A percentile compares a stretch with the other conserved stretches of the same genome.
These are phyloP conservation scores for Evansstolkia leycettana DNA, from an alignment of 495 filamentous ascomycete species.

Conservation along the genomic window DNA sequence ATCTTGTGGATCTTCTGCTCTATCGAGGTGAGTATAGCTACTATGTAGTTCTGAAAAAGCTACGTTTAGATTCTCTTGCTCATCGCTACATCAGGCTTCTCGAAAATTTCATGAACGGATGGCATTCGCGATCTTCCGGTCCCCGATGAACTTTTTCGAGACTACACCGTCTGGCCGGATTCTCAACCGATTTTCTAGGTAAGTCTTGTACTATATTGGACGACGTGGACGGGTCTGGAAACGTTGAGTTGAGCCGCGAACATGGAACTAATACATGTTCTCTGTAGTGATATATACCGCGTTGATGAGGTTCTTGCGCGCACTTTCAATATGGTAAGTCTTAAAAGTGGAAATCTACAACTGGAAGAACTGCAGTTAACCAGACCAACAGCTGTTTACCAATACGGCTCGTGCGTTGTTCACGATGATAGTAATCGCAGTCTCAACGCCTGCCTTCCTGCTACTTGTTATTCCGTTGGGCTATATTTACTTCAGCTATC, in stretches of 20 bases:
- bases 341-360: not conserved
- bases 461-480: constrained; percentile 68
- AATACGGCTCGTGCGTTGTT: constrained; percentile 77
- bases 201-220: too few relatives aligned
- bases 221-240: not conserved
- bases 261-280: not conserved
- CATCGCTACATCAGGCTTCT: constrained; percentile 47
- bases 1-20: constrained; percentile 99
- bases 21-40: constrained; percentile 57
- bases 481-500: constrained; percentile 80
- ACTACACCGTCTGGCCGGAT: constrained; percentile 96
- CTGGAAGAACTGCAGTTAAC: too few relatives aligned
- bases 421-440: constrained; percentile 75
- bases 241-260: not conserved
- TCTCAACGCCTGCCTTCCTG: constrained; percentile 70
- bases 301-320: constrained; percentile 92
- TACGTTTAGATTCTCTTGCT: too few relatives aligned
- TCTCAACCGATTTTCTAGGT: constrained; percentile 92
- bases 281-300: constrained; percentile 73
- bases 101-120: constrained; percentile 95
- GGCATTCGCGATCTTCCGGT: constrained; percentile 95
- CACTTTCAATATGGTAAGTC: constrained; percentile 69
- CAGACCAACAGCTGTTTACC: constrained; percentile 75
- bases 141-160: constrained; percentile 98
- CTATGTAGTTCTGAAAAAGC: too few relatives aligned